Conservation (phyloP, 345 rosid species). For the Citrus reticulata region DNA sequence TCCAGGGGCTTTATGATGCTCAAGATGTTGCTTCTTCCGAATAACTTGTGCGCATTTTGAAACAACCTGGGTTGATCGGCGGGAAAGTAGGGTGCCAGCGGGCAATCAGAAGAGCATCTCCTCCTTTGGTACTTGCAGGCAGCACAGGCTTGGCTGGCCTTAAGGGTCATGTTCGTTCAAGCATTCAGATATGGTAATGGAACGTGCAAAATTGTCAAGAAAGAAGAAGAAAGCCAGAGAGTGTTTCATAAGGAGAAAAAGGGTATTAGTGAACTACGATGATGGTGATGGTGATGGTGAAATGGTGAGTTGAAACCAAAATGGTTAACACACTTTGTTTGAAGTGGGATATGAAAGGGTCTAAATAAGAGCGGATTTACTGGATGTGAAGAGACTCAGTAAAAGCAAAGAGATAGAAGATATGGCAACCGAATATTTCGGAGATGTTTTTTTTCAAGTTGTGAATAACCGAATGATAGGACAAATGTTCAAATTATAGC, state of each 20-base stretch:
- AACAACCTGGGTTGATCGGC: slow-evolving; percentile 70
- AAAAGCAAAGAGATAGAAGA: slow-evolving; percentile 12
- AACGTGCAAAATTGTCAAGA: too few relatives aligned
- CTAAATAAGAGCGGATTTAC: slow-evolving; percentile 41
- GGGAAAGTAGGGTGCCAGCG: slow-evolving; percentile 77
- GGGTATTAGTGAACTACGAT: background rate
- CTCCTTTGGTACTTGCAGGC: slow-evolving; percentile 89
- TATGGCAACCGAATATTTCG: slow-evolving; percentile 9
- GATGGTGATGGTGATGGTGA: too few relatives aligned
- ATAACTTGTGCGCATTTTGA: slow-evolving; percentile 70
- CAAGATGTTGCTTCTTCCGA: slow-evolving; percentile 75
- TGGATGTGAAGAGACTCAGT: slow-evolving; percentile 39
- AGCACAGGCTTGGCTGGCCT: slow-evolving; percentile 93
- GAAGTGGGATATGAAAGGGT: slow-evolving; percentile 30
- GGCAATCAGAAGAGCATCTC: slow-evolving; percentile 68
- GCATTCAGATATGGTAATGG: background rate
- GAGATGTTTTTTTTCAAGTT: background rate
- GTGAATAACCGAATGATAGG: too few relatives aligned
- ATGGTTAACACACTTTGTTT: slow-evolving; percentile 15
- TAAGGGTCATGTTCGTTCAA: slow-evolving; percentile 60
- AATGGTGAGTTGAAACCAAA: background rate
- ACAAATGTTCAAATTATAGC: too few relatives aligned
- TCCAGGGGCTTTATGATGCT: slow-evolving; percentile 57
- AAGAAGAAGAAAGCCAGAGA: background rate
- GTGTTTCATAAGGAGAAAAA: background rate